A percentile compares a stretch with the other conserved stretches of the same genome.
These are phyloP conservation scores for Baeospora myosura DNA, from an alignment of 1,284 basidiomycete genomes.

Conservation along the genomic window DNA sequence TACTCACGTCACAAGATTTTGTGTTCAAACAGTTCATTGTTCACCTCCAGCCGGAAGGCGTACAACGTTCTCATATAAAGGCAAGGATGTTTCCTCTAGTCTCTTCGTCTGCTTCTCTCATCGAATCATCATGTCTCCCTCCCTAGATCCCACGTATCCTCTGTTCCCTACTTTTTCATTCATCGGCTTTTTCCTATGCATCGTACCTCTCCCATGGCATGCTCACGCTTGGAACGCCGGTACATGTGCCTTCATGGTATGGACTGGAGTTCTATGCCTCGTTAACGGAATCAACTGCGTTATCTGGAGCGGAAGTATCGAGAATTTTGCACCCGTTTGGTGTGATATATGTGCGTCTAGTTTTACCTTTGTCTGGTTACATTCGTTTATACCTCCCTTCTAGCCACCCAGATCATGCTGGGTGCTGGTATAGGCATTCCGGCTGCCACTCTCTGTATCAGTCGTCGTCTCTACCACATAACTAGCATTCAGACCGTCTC, in stretches of 20 bases:
- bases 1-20: too few species aligned
- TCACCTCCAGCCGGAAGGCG: too few species aligned
- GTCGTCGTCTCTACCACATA: conserved; percentile 9
- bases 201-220: conserved; percentile 37
- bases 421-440: conserved; percentile 20
- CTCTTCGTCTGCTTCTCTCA: too few species aligned
- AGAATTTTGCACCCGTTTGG: conserved; percentile 32
- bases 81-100: conserved; percentile 1
- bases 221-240: conserved; percentile 37
- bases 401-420: conserved; percentile 17
- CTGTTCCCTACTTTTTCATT: conserved; percentile 26
- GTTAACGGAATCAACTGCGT: conserved; percentile 33
- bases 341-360: conserved; percentile 44
- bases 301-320: conserved; percentile 33
- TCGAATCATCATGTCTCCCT: conserved; percentile 6
- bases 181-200: conserved; percentile 28
- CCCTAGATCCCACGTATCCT: conserved; percentile 20
- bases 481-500: conserved; percentile 2
- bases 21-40: too few species aligned
- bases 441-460: conserved; percentile 23
- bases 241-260: conserved; percentile 35
- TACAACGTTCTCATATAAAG: too few species aligned
- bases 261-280: conserved; percentile 27
- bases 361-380: neutral
- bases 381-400: neutral